Evolutionary conservation across 345 rosid species (phyloP).

Genomic region (Microthlaspi erraticum): DNA sequence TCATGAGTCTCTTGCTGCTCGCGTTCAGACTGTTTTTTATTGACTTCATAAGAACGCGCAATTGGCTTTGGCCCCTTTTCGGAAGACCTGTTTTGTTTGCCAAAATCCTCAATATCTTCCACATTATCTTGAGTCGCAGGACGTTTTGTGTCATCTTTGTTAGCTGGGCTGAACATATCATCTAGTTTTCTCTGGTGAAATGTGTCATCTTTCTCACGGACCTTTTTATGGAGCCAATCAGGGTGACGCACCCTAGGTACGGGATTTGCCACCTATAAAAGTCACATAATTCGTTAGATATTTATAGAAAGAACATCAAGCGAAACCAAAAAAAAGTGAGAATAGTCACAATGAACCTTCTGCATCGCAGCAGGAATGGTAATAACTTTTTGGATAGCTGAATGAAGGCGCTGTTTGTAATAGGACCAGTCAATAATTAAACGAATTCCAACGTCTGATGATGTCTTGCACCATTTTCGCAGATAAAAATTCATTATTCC

Average conservation of each 20-base stretch:
- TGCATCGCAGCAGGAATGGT: constrained; percentile 99
- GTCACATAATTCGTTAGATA: constrained; percentile 35
- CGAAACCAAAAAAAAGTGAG: constrained; percentile 22
- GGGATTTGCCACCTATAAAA: constrained; percentile 82
- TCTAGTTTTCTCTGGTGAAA: constrained; percentile 83
- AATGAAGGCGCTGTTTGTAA: constrained; percentile 91
- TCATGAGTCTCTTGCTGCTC: constrained; percentile 46
- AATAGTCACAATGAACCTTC: constrained; percentile 60
- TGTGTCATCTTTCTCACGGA: constrained; percentile 91
- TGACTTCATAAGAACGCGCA: constrained; percentile 61
- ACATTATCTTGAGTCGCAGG: constrained; percentile 45
- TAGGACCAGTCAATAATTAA: constrained; percentile 94
- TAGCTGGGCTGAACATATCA: constrained; percentile 61
- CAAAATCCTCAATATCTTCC: constrained; percentile 86
- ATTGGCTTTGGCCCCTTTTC: constrained; percentile 66
- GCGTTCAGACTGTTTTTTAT: constrained; percentile 44
- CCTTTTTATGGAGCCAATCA: constrained; percentile 96
- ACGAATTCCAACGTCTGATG: constrained; percentile 72
- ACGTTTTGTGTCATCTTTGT: constrained; percentile 46
- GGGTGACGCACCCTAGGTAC: constrained; percentile 97
- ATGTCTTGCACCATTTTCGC: constrained; percentile 93
- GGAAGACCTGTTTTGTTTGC: constrained; percentile 51
- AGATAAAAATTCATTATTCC: constrained; percentile 76
- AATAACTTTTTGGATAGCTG: constrained; percentile 89
- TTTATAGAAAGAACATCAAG: constrained; percentile 26